These are phyloP conservation scores for Meredithiella fracta DNA, from an alignment of 2,329 filamentous ascomycete genomes.

Conservation along the genomic window DNA sequence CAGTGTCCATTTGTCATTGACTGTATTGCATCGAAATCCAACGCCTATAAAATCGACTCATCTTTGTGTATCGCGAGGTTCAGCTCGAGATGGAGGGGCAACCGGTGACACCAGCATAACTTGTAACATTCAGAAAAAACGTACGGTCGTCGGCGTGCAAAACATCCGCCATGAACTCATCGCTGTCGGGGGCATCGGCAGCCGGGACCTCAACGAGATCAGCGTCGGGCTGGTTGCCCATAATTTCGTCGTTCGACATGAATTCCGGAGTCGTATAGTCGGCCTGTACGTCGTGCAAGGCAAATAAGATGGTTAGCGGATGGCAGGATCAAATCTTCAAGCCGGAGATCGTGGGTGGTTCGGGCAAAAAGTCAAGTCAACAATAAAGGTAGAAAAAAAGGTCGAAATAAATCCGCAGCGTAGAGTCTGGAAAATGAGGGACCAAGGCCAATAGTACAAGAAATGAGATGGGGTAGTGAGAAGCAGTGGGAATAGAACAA, in stretches of 20 bases:
- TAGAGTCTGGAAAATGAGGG: no score
- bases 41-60: background rate
- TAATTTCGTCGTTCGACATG: conserved; percentile 12
- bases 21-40: no score
- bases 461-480: no score
- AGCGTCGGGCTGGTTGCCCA: conserved; percentile 8
- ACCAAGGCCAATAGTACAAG: no score
- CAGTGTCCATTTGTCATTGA: no score
- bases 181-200: conserved; percentile 4
- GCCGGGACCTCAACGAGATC: conserved; percentile 7
- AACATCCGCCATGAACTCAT: conserved; percentile 10
- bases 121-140: background rate
- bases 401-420: no score
- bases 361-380: no score
- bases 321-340: background rate
- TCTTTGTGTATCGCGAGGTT: background rate
- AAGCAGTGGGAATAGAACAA: background rate
- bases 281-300: conserved; percentile 2
- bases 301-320: background rate
- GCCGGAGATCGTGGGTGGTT: background rate
- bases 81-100: background rate
- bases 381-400: no score
- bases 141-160: conserved; percentile 12
- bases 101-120: background rate
- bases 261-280: conserved; percentile 5